Percentiles rank a stretch among this genome's conserved stretches.
These are phyloP conservation scores for Lasiodiplodia theobromae DNA, from an alignment of 2,329 filamentous ascomycete species.

Conservation along the genomic window DNA sequence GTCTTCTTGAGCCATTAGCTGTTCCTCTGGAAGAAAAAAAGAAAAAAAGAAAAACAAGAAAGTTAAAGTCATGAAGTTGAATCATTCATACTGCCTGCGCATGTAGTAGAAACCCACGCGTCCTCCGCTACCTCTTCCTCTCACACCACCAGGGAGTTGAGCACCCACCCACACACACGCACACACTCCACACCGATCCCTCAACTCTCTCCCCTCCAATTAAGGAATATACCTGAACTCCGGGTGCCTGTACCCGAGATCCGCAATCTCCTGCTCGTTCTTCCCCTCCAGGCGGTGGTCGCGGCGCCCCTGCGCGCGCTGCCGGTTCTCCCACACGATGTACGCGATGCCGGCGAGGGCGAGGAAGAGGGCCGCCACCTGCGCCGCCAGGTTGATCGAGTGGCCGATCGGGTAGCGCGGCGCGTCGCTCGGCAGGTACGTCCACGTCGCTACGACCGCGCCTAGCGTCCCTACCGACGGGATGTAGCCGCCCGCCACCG, in stretches of 20 bases:
- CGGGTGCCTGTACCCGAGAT: conserved; percentile 63
- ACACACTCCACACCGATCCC: not conserved
- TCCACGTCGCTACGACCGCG: conserved; percentile 63
- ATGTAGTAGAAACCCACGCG: not conserved
- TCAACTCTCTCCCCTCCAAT: not conserved
- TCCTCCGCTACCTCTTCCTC: too few relatives aligned
- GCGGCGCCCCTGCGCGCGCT: conserved; percentile 57
- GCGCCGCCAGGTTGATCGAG: conserved; percentile 64
- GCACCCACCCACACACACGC: not conserved
- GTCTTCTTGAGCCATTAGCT: too few relatives aligned
- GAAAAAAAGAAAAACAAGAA: too few relatives aligned
- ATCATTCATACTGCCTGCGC: not conserved
- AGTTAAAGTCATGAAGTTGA: not conserved
- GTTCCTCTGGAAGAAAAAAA: too few relatives aligned
- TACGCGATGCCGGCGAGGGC: conserved; percentile 60
- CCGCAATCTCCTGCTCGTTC: conserved; percentile 54
- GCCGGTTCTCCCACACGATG: conserved; percentile 61
- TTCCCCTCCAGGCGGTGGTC: conserved; percentile 59
- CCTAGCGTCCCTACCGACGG: conserved; percentile 59
- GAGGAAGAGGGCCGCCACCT: conserved; percentile 55
- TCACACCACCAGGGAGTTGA: too few relatives aligned
- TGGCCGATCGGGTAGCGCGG: conserved; percentile 51
- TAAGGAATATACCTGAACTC: conserved; percentile 62
- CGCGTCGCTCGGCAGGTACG: conserved; percentile 48
- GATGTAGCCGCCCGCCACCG: conserved; percentile 63